These are phyloP conservation scores for Lonicera japonica DNA, from an alignment of 129 eudicot genomes.

Conservation along the genomic window DNA sequence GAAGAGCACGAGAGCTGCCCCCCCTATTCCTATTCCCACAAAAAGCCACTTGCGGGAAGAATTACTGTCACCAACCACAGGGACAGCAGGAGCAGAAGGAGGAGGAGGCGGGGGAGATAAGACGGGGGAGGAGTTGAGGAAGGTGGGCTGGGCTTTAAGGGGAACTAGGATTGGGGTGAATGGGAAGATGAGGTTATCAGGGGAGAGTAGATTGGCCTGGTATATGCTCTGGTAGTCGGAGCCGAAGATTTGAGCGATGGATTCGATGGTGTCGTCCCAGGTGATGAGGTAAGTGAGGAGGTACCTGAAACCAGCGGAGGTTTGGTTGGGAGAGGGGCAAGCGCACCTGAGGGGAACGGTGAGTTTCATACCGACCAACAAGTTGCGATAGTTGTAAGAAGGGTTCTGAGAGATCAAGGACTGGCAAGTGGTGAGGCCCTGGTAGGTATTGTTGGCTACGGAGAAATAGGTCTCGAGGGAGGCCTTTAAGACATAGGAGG, in stretches of 20 bases:
- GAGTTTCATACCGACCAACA: constrained; percentile 16
- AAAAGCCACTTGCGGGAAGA: constrained; percentile 45
- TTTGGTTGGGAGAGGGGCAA: constrained; percentile 57
- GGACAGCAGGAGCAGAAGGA: constrained; percentile 20
- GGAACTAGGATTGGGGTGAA: constrained; percentile 67
- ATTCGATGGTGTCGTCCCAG: constrained; percentile 11
- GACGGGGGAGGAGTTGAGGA: constrained; percentile 5
- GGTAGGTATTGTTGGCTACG: constrained; percentile 54
- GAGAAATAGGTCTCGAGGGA: constrained; percentile 30
- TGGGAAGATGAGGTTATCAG: constrained; percentile 18
- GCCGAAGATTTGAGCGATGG: constrained; percentile 27
- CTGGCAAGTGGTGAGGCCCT: constrained; percentile 77
- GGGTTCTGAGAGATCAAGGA: constrained; percentile 47
- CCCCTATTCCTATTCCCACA: constrained; percentile 60
- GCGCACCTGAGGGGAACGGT: constrained; percentile 68
- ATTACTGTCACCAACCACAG: constrained; percentile 10
- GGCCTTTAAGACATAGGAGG: constrained; percentile 20
- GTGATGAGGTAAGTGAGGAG: constrained; percentile 50
- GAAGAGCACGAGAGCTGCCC: constrained; percentile 36
- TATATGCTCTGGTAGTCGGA: constrained; percentile 23
- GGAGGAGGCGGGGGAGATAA: constrained; percentile 37
- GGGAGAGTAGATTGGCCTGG: constrained; percentile 45
- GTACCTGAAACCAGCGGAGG: constrained; percentile 35
- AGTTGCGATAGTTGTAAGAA: neutral
- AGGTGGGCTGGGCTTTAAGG: constrained; percentile 35